Evolutionary conservation across 2,329 filamentous ascomycete genomes (phyloP).

Genomic region (Diaporthe velutina): DNA sequence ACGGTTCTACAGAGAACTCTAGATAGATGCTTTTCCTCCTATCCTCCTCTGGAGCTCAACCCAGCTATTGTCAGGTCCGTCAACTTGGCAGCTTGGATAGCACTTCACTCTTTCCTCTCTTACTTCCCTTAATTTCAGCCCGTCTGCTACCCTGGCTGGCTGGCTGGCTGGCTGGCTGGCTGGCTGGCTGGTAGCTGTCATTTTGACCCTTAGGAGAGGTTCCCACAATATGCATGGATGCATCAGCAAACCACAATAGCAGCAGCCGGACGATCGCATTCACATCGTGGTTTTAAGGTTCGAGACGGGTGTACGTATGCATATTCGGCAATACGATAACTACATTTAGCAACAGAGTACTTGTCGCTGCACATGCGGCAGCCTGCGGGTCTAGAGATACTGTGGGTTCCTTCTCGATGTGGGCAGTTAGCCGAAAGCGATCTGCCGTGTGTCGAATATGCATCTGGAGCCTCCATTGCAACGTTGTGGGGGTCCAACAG

Average conservation of each 20-base stretch:
- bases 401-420: constrained; percentile 10
- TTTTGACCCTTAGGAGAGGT: background rate
- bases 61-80: background rate
- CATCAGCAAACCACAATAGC: background rate
- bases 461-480: constrained; percentile 21
- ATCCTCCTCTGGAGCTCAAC: background rate
- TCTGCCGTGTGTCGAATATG: constrained; percentile 25
- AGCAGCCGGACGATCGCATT: background rate
- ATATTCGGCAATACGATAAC: background rate
- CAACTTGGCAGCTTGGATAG: background rate
- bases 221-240: no score
- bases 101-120: background rate
- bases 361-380: background rate
- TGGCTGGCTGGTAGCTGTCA: background rate
- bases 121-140: background rate
- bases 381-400: background rate
- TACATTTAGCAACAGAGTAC: background rate
- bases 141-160: no score
- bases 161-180: background rate
- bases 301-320: background rate
- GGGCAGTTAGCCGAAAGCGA: constrained; percentile 29
- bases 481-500: constrained; percentile 6
- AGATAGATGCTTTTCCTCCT: background rate
- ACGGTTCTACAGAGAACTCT: no score
- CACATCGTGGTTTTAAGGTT: background rate